Conservation (phyloP, 1,284 basidiomycete genomes). For the Melanopsichium pennsylvanicum region DNA sequence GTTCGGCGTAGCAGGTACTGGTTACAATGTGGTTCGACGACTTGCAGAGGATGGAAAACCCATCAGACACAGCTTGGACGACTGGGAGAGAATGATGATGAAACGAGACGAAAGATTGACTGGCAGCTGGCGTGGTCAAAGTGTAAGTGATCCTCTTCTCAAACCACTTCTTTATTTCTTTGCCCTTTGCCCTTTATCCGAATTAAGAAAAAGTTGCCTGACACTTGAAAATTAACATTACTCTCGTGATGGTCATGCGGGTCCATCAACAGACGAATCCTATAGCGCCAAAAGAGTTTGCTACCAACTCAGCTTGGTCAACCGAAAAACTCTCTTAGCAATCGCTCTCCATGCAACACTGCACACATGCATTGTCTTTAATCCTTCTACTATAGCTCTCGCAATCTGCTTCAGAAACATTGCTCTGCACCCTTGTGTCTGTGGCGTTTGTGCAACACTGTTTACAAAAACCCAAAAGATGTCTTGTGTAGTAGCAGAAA, state of each 20-base stretch:
- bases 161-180: too few relatives aligned
- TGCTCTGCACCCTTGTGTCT: too few relatives aligned
- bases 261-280: slow-evolving; percentile 42
- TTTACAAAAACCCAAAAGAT: too few relatives aligned
- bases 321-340: slow-evolving; percentile 56
- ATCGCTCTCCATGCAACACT: too few relatives aligned
- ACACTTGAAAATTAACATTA: neutral
- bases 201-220: neutral
- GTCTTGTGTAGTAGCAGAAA: too few relatives aligned
- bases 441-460: too few relatives aligned
- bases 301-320: slow-evolving; percentile 62
- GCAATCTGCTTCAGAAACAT: too few relatives aligned
- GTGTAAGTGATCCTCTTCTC: too few relatives aligned
- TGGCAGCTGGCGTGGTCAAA: slow-evolving; percentile 61
- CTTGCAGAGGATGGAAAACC: slow-evolving; percentile 65
- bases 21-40: slow-evolving; percentile 58
- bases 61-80: slow-evolving; percentile 61
- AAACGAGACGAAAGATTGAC: slow-evolving; percentile 63
- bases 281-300: slow-evolving; percentile 58
- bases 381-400: too few relatives aligned
- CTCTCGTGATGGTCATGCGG: too few relatives aligned
- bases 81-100: slow-evolving; percentile 66
- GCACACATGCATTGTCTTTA: too few relatives aligned
- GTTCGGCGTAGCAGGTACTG: slow-evolving; percentile 65
- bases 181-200: neutral